Evolutionary conservation across 305 asterid genomes (phyloP).

Genomic region (Fraxinus sp.): DNA sequence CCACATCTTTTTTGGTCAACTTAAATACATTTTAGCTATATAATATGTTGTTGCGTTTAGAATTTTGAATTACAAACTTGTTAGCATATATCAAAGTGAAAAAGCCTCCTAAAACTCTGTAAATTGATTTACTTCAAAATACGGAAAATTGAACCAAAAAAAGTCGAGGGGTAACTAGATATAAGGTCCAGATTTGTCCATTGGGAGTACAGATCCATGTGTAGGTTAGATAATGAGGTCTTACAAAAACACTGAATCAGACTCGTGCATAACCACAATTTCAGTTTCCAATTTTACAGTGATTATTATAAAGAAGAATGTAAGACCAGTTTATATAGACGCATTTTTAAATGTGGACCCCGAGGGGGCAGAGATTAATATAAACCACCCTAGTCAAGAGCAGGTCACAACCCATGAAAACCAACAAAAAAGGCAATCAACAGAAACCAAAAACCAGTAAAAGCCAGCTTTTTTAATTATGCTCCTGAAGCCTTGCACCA

Average conservation of each 20-base stretch:
- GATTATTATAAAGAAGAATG: constrained; percentile 12
- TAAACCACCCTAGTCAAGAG: not conserved
- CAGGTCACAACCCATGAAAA: not conserved
- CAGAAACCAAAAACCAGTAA: not conserved
- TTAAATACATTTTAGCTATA: not conserved
- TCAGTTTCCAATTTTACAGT: constrained; percentile 6
- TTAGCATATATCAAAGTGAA: not conserved
- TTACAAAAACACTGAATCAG: not conserved
- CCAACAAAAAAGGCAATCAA: not conserved
- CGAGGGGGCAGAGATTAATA: not conserved
- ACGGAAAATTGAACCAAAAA: not conserved
- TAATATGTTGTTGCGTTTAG: not conserved
- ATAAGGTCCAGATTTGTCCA: constrained; percentile 8
- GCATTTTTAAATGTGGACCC: not conserved
- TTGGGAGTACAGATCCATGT: not conserved
- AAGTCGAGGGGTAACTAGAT: not conserved
- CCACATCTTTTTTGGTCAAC: not conserved
- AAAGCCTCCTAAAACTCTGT: not conserved
- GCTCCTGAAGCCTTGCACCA: constrained; percentile 2
- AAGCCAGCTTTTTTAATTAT: not conserved
- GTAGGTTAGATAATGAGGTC: not conserved
- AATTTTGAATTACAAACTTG: not conserved
- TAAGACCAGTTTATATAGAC: constrained; percentile 9
- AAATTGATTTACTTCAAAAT: not conserved
- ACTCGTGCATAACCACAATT: not conserved